Evolutionary conservation across 1,284 basidiomycete species (phyloP).

Genomic region (Pseudozyma pruni): DNA sequence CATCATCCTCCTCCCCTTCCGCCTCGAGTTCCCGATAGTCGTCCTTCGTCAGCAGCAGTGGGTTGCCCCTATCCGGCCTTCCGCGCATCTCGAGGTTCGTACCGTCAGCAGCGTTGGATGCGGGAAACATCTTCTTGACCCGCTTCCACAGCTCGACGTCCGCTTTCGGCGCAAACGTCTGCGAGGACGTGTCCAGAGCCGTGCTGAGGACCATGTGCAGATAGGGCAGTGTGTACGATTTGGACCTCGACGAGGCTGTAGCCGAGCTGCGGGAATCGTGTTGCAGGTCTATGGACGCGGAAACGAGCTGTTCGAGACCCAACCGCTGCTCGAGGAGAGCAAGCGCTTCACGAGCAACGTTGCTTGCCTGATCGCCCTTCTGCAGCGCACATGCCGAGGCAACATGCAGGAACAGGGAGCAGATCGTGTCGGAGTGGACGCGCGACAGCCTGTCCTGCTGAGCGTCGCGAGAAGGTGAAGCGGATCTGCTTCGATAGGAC

Average conservation of each 20-base stretch:
- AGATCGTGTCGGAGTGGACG: conserved; percentile 13
- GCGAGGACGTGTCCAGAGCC: conserved; percentile 28
- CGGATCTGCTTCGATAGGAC: neutral
- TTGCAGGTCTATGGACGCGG: neutral
- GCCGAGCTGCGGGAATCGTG: conserved; percentile 10
- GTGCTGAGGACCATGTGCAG: conserved; percentile 9
- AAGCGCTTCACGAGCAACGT: conserved; percentile 34
- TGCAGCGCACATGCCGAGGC: conserved; percentile 8
- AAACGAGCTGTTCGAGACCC: conserved; percentile 13
- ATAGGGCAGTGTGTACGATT: neutral
- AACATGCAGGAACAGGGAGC: conserved; percentile 12
- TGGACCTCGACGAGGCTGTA: conserved; percentile 16
- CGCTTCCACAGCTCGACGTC: conserved; percentile 40
- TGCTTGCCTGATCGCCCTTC: neutral
- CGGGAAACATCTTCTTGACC: conserved; percentile 14
- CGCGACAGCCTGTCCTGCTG: conserved; percentile 1
- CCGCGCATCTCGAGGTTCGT: conserved; percentile 2
- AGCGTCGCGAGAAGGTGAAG: neutral
- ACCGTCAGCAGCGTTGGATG: neutral
- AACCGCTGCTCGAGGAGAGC: conserved; percentile 12
- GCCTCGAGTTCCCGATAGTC: conserved; percentile 31
- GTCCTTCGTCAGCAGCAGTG: conserved; percentile 25
- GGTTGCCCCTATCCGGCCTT: conserved; percentile 1
- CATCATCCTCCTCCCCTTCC: conserved; percentile 15
- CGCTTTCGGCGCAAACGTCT: conserved; percentile 27